Evolutionary conservation across 2,329 filamentous ascomycete species (phyloP), one percentile per base, ranked within the genome.

Genomic region (Fusarium penzigii): DNA sequence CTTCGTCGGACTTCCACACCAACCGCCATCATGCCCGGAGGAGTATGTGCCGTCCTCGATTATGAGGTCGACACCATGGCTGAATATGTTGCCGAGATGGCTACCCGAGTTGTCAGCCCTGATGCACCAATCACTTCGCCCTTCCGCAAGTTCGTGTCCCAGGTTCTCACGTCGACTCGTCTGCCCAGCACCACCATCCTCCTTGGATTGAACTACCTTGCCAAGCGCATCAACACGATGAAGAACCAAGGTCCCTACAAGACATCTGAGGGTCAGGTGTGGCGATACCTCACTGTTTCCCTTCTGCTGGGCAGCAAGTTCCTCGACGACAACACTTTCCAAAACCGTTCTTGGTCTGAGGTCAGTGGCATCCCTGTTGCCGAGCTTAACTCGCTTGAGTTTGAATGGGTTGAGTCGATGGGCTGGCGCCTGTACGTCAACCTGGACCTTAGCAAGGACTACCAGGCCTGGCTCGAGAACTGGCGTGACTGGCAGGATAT

Each of bases 51-150:
- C 67, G 89, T 95, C 75, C 84, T 97, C 74, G 92, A 96, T 78
- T 97, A 97, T 72, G 92, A 96, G 74, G 93, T 96, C 85, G 91
- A 96, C 70, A 80, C 89, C 72, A 97, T 96, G 92, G 88, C 91
- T 58, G 91, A 96, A 70, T 97, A 96, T 73, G 92, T 96, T 69
- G 88, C 90, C 57, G 90, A 96, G 70, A 95, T 93, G 85, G 86
- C 92, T 55, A 82, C 78, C 20, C 78, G 82, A 42, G 73, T 85
- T 34, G 78, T 84, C 40, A 77, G 78, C 52, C 80, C 81, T 9
- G 75, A 78, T 34, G 74, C 73, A 6, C 61, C 71, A 16, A 77
- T 89, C 63, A 85, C 87, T 14, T 79, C 85, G 20, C 84, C 89
- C 20, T 96, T 95, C 73, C 87, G 90, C 66, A 96, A 96, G 76